Evolutionary conservation across 2,329 filamentous ascomycete species (phyloP).

Genomic region (Amylocarpus encephaloides): DNA sequence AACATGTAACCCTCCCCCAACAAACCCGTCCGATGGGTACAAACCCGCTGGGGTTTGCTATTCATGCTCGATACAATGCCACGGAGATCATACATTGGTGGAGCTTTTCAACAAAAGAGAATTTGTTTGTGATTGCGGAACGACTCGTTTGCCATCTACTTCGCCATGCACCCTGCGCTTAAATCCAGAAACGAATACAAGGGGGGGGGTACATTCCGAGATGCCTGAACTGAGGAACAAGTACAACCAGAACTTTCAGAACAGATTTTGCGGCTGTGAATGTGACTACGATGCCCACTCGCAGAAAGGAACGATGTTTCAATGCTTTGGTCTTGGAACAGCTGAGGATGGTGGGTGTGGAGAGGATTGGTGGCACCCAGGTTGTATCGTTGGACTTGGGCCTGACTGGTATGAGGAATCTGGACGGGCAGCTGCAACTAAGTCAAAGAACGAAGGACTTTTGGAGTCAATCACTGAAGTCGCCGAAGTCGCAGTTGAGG

Average conservation of each 20-base stretch:
- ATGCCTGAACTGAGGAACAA: slow-evolving; percentile 66
- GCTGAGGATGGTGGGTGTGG: slow-evolving; percentile 81
- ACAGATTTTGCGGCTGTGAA: slow-evolving; percentile 83
- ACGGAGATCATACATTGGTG: slow-evolving; percentile 89
- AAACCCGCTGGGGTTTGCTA: slow-evolving; percentile 85
- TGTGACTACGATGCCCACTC: slow-evolving; percentile 82
- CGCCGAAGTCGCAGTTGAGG: slow-evolving; percentile 32
- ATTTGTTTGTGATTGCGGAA: slow-evolving; percentile 95
- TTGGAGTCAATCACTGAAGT: slow-evolving; percentile 48
- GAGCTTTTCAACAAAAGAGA: slow-evolving; percentile 95
- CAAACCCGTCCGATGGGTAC: slow-evolving; percentile 54
- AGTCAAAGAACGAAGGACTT: slow-evolving; percentile 30
- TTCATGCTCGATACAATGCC: slow-evolving; percentile 91
- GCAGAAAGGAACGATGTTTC: slow-evolving; percentile 97
- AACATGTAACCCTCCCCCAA: slow-evolving; percentile 81
- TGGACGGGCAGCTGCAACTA: slow-evolving; percentile 33
- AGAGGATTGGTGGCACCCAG: slow-evolving; percentile 97
- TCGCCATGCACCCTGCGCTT: slow-evolving; percentile 71
- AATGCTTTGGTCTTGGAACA: slow-evolving; percentile 81
- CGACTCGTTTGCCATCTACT: slow-evolving; percentile 61
- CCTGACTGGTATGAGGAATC: slow-evolving; percentile 61
- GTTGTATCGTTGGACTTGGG: slow-evolving; percentile 77
- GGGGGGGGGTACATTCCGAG: slow-evolving; percentile 72
- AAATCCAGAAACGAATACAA: slow-evolving; percentile 65
- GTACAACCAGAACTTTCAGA: slow-evolving; percentile 95